Evolutionary conservation across 2,329 filamentous ascomycete species (phyloP), one percentile per base, ranked within the genome.

Genomic region (Arthrobotrys iridis): DNA sequence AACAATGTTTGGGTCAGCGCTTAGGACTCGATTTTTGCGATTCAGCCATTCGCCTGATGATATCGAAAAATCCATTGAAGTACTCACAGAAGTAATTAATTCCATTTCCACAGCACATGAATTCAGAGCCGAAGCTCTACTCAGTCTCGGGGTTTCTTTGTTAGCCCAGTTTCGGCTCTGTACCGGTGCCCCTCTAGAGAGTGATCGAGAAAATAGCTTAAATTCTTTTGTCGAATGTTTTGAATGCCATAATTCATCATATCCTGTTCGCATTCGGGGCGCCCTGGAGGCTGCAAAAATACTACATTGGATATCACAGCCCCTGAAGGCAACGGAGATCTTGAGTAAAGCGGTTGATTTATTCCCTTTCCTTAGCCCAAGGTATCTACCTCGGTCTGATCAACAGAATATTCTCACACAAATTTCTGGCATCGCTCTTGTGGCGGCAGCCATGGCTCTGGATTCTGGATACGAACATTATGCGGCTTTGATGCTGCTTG

Each of bases 371-470:
- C 18, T 45, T 7, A 45, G 41, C 18, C 41, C 41, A 11, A 11
- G 41, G n/a, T 45, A 11, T 45, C 6, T 45, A 45, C 18, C 41
- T 7, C 41, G 41, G n/a, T 45, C 41, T 20, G 41, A 45, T 20
- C 41, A 45, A 15, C 41, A 45, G 18, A 11, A 45, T 45, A 20
- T 15, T 7, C 18, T 45, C 8, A 20, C 10, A 6, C 41, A 45
- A 20, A 20, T 20, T 45, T 11, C 18, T 45, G 41, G 26, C 48
- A 26, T 22, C 48, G 48, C 48, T 20, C n/a, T n/a, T n/a, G n/a
- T n/a, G 22, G 78, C 78, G 0, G 79, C 80, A n/a, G 78, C 78
- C 5, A 58, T 78, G 2, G 77, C 78, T 0, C 64, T 81, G 11
- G 22, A 66, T 3, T 52, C 58, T 7, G 46, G 30, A 11, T 73